phyloP scores from a whole-genome alignment of 805 yeast species.

The Tetrapisispora namnaoensis region DNA sequence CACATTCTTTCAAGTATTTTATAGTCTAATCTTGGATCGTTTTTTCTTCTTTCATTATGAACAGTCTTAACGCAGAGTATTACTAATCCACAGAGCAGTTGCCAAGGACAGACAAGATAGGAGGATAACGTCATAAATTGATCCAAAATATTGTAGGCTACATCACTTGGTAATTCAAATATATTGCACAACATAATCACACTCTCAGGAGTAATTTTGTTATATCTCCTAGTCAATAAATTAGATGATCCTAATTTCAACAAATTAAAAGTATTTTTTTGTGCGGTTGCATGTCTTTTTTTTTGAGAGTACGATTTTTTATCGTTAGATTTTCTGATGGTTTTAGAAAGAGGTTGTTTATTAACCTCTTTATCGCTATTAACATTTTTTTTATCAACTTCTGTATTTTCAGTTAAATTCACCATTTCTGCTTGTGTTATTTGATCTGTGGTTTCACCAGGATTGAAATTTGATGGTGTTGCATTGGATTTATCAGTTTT shows the following conservation, averaged over 20 bases:
- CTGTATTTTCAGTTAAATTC: neutral
- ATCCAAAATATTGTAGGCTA: slow-evolving; percentile 41
- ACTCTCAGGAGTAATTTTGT: slow-evolving; percentile 33
- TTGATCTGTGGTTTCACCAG: neutral
- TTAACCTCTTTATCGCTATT: neutral
- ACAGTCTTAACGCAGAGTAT: slow-evolving; percentile 48
- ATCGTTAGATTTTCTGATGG: neutral
- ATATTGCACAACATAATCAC: slow-evolving; percentile 46
- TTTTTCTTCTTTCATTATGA: slow-evolving; percentile 37
- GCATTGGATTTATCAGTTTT: neutral
- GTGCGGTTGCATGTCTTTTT: neutral
- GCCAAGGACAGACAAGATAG: slow-evolving; percentile 57
- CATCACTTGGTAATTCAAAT: slow-evolving; percentile 49
- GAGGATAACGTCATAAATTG: slow-evolving; percentile 42
- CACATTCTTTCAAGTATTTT: slow-evolving; percentile 43
- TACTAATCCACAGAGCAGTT: slow-evolving; percentile 56
- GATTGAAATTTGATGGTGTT: neutral
- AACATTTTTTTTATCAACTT: neutral
- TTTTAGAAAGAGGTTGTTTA: neutral
- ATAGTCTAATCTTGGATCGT: slow-evolving; percentile 41
- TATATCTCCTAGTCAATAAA: slow-evolving; percentile 23
- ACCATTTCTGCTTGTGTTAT: neutral
- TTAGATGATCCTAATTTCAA: slow-evolving; percentile 1
- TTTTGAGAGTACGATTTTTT: neutral
- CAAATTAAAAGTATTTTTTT: neutral